Percentiles rank a stretch among this genome's conserved stretches.
phyloP scores from a whole-genome alignment of 2,329 filamentous ascomycete species.

The Sphaerulina populicola region DNA sequence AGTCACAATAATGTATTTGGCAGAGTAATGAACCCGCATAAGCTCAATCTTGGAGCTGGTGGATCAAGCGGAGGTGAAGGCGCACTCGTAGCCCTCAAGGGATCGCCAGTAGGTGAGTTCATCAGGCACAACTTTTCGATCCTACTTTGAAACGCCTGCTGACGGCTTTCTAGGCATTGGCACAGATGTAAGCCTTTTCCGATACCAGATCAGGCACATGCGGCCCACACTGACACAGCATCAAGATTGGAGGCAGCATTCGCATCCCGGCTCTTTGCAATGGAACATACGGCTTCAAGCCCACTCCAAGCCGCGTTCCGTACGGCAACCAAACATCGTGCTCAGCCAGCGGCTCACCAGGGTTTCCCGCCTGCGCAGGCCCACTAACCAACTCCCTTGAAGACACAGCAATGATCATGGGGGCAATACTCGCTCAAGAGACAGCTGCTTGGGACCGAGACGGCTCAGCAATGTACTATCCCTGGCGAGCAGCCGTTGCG shows the following conservation, averaged over 20 bases:
- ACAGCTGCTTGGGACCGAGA: conserved; percentile 23
- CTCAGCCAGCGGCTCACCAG: conserved; percentile 35
- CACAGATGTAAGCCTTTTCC: neutral
- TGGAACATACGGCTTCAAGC: conserved; percentile 29
- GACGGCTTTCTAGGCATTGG: neutral
- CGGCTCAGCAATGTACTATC: conserved; percentile 34
- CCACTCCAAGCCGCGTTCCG: conserved; percentile 14
- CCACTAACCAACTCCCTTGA: conserved; percentile 25
- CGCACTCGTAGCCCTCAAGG: conserved; percentile 51
- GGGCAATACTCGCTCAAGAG: conserved; percentile 13
- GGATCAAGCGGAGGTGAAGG: conserved; percentile 61
- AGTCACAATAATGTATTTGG: conserved; percentile 36
- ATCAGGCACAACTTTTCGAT: neutral
- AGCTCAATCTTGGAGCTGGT: conserved; percentile 52
- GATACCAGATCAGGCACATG: neutral
- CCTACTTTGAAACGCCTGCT: neutral
- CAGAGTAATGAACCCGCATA: conserved; percentile 53
- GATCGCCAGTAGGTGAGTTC: conserved; percentile 43
- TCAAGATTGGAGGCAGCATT: conserved; percentile 37
- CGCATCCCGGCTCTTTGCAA: conserved; percentile 78
- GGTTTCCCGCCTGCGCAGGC: conserved; percentile 30
- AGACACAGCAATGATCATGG: conserved; percentile 23
- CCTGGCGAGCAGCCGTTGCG: conserved; percentile 38
- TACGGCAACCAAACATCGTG: conserved; percentile 33
- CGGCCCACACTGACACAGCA: neutral